Percentiles rank a stretch among this genome's conserved stretches.
These are phyloP conservation scores for Leonotis leonurus DNA, from an alignment of 257 asterid species.

Conservation along the genomic window DNA sequence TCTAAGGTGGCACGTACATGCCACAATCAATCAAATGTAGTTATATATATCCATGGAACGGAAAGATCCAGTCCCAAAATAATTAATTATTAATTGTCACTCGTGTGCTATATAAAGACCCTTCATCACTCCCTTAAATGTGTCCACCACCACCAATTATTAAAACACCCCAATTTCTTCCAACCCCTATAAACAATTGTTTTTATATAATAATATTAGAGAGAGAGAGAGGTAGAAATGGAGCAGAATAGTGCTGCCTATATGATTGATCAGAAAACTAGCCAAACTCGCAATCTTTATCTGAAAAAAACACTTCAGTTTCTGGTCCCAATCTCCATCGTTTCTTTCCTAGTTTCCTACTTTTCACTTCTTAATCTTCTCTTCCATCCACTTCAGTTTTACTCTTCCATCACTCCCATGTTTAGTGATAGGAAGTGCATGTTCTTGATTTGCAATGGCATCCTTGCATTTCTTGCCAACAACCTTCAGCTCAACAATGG, in stretches of 20 bases:
- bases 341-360: constrained; percentile 33
- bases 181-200: too few species aligned
- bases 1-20: too few species aligned
- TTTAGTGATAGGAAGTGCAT: constrained; percentile 49
- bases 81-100: too few species aligned
- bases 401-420: constrained; percentile 13
- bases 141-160: too few species aligned
- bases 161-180: too few species aligned
- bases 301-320: constrained; percentile 29
- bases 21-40: too few species aligned
- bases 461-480: constrained; percentile 48
- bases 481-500: constrained; percentile 21
- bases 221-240: constrained; percentile 17
- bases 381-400: constrained; percentile 15
- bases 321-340: constrained; percentile 33
- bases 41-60: too few species aligned
- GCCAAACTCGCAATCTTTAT: constrained; percentile 2
- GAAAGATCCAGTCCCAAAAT: too few species aligned
- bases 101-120: too few species aligned
- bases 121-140: too few species aligned
- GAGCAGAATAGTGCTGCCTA: constrained; percentile 13
- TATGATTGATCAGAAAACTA: constrained; percentile 2
- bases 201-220: too few species aligned
- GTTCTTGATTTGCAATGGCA: constrained; percentile 56
- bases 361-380: constrained; percentile 8